These are phyloP conservation scores for Biscogniauxia sp. DNA, from an alignment of 2,329 filamentous ascomycete species.

Conservation along the genomic window DNA sequence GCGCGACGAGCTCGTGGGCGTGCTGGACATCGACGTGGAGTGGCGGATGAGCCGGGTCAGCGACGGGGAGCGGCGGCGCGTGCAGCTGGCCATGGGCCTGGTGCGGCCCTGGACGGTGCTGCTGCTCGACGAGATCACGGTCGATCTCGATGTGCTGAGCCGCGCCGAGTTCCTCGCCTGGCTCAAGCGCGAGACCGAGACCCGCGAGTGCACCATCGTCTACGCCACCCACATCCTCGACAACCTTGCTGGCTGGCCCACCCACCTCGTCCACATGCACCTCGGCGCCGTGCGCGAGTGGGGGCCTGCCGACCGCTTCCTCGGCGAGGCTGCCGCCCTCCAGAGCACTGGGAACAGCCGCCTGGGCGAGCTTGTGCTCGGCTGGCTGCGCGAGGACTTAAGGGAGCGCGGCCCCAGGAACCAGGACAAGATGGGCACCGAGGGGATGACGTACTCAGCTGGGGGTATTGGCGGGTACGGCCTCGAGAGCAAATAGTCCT, in stretches of 20 bases:
- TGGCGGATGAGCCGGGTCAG: slow-evolving; percentile 98
- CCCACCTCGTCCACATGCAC: slow-evolving; percentile 94
- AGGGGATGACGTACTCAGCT: slow-evolving; percentile 63
- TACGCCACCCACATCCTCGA: slow-evolving; percentile 98
- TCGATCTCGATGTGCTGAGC: slow-evolving; percentile 87
- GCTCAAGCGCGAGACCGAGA: slow-evolving; percentile 82
- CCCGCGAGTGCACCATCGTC: slow-evolving; percentile 81
- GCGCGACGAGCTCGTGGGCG: slow-evolving; percentile 79
- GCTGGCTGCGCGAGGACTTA: slow-evolving; percentile 82
- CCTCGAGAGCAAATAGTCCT: slow-evolving; percentile 44
- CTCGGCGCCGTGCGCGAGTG: slow-evolving; percentile 84
- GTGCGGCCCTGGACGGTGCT: slow-evolving; percentile 88
- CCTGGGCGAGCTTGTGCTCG: slow-evolving; percentile 81
- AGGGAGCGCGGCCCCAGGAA: slow-evolving; percentile 74
- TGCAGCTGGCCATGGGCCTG: slow-evolving; percentile 95
- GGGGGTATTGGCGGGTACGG: slow-evolving; percentile 56
- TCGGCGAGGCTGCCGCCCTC: slow-evolving; percentile 45
- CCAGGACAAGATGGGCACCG: slow-evolving; percentile 50
- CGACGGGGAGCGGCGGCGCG: slow-evolving; percentile 85
- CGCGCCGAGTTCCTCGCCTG: slow-evolving; percentile 83
- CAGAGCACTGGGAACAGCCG: slow-evolving; percentile 68
- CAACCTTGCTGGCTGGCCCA: slow-evolving; percentile 92
- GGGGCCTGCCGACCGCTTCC: slow-evolving; percentile 71
- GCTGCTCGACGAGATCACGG: slow-evolving; percentile 93
- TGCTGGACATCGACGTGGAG: slow-evolving; percentile 85